Base-by-base conservation (phyloP, 805 yeast species). In the Yamadazyma takamatsuzukensis region DNA sequence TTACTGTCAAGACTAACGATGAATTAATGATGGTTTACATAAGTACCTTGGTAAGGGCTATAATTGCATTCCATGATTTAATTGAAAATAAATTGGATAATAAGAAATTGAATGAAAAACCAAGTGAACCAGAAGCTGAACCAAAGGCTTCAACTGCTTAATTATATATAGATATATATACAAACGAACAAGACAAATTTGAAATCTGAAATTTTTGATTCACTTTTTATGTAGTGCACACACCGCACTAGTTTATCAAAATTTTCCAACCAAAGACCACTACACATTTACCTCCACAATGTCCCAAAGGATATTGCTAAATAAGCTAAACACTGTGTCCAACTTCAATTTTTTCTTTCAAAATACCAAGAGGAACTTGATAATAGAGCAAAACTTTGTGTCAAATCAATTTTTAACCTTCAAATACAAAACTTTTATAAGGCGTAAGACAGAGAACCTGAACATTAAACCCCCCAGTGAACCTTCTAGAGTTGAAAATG, bases 51-150 rank as follows among this genome's bases (percentile, higher is more conserved):
- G 96, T 93, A 15, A 76, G 97, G 54, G 84, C 97, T 5, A 89
- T 94, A 49, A 83, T 93, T 53, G 94, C 97, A 8, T 90, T 93
- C 74, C 96, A 93, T 61, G 95, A 93, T 57, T 74, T 93, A 59
- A 93, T 93, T 54, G 97, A 93, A 51, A 94, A 94, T 65, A 93
- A 93, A 64, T 80, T 93, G 45, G 86, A 84, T 47, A 88, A 88
- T 58, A 81, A 79, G 53, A 73, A 69, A 47, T 38, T 54, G 27
- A 56, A 54, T 38, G 71, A 64, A 35, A 51, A 44, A 22, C 21
- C 23, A 49, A 46, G 19, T 26, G 39, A 21, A 10, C 21, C 7
- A 8, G 11, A 19, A 11, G 7, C 7, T 19, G 7, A 19, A 19
- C 7, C 11, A 19, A 19, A 19, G 10, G 11, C 7, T 19, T 11